Evolutionary conservation across 2,329 filamentous ascomycete genomes (phyloP).

Genomic region (Neophaeococcomyces mojaviensis): DNA sequence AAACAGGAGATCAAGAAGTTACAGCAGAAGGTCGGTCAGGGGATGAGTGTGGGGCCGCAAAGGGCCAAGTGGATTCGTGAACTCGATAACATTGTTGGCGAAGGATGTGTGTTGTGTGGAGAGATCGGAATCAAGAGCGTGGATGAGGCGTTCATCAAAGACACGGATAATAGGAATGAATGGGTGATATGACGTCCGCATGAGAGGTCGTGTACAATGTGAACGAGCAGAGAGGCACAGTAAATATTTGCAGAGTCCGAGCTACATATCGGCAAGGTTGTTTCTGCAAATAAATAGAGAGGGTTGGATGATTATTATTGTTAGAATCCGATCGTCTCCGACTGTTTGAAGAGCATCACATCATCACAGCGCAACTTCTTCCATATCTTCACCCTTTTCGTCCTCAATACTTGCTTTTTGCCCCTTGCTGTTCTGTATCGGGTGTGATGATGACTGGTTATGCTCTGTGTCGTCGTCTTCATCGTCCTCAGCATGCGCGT

Average conservation of each 20-base stretch:
- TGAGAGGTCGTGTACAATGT: too few species aligned
- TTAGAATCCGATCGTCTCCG: background rate
- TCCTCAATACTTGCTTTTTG: conserved; percentile 14
- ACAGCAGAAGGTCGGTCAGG: conserved; percentile 74
- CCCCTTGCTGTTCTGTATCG: conserved; percentile 12
- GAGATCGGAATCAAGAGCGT: conserved; percentile 92
- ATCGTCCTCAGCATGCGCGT: conserved; percentile 13
- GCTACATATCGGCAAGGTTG: too few species aligned
- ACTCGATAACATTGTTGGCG: conserved; percentile 83
- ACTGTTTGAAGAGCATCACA: too few species aligned
- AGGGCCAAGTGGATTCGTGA: conserved; percentile 80
- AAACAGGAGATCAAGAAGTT: conserved; percentile 75
- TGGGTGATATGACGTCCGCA: conserved; percentile 61
- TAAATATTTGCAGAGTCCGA: too few species aligned
- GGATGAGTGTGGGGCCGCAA: conserved; percentile 59
- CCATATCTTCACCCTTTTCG: conserved; percentile 21
- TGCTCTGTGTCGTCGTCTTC: background rate
- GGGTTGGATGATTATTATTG: background rate
- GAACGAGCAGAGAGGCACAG: too few species aligned
- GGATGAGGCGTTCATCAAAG: conserved; percentile 80
- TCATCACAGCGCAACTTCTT: conserved; percentile 24
- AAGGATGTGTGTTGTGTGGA: conserved; percentile 85
- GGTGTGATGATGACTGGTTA: too few species aligned
- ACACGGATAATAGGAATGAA: conserved; percentile 65
- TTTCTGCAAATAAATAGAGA: too few species aligned